phyloP scores from a whole-genome alignment of 192 early-diverging fungal genomes.

The Entomortierella beljakovae region DNA sequence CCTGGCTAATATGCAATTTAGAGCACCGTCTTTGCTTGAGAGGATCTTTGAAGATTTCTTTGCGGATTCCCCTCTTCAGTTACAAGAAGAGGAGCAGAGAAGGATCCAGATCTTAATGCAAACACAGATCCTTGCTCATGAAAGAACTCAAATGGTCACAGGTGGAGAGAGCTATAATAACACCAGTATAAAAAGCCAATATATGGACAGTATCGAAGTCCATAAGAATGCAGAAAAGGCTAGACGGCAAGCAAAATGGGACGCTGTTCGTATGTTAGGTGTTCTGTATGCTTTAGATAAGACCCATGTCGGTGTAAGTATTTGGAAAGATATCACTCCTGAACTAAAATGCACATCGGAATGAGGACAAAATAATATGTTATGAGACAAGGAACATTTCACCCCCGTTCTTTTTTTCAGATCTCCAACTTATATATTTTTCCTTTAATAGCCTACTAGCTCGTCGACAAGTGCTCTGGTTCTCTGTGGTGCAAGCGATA shows the following conservation, averaged over 20 bases:
- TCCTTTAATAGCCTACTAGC: conserved; percentile 27
- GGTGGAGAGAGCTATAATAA: not conserved
- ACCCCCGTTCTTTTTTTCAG: not conserved
- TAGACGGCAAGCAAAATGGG: conserved; percentile 38
- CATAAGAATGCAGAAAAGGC: conserved; percentile 30
- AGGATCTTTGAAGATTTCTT: conserved; percentile 62
- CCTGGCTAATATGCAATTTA: conserved; percentile 53
- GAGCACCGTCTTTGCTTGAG: conserved; percentile 51
- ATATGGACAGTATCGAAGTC: conserved; percentile 11
- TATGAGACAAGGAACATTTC: not conserved
- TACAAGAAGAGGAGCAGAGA: conserved; percentile 18
- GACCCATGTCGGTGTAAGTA: conserved; percentile 47
- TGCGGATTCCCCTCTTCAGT: conserved; percentile 27
- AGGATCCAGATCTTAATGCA: conserved; percentile 6
- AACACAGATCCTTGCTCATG: conserved; percentile 9
- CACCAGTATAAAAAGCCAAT: conserved; percentile 4
- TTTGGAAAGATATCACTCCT: not conserved
- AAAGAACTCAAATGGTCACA: conserved; percentile 9
- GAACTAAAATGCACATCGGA: not conserved
- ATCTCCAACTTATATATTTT: not conserved
- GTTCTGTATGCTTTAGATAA: conserved; percentile 51
- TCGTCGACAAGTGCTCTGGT: conserved; percentile 41
- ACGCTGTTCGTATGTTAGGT: conserved; percentile 51
- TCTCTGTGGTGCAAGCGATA: conserved; percentile 38
- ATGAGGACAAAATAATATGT: not conserved